Evolutionary conservation across 306 rosid genomes (phyloP).

Genomic region (Lablab purpureus): DNA sequence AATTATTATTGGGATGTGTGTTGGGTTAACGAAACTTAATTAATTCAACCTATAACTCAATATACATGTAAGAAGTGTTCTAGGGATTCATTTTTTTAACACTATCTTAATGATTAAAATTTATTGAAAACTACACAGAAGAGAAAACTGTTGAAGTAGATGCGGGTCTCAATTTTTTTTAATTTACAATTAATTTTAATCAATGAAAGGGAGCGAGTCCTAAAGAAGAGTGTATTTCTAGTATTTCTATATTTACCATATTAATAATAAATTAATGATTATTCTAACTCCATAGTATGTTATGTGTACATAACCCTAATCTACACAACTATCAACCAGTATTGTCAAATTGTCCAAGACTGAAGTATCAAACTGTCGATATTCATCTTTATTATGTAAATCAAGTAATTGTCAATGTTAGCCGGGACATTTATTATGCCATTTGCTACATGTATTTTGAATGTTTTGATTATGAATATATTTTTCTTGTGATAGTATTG

Average conservation of each 20-base stretch:
- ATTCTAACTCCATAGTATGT: too few relatives aligned
- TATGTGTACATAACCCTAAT: not conserved
- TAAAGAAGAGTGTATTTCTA: too few relatives aligned
- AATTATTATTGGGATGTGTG: too few relatives aligned
- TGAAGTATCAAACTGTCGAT: not conserved
- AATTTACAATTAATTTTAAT: too few relatives aligned
- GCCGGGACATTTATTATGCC: not conserved
- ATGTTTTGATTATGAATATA: too few relatives aligned
- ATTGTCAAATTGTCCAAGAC: not conserved
- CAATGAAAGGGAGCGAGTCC: not conserved
- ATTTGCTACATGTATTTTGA: not conserved
- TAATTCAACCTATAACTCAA: not conserved
- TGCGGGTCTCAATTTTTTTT: too few relatives aligned
- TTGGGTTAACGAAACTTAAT: not conserved
- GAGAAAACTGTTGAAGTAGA: not conserved
- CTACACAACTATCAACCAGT: not conserved
- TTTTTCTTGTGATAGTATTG: not conserved
- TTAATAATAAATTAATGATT: too few relatives aligned
- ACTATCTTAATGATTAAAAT: not conserved
- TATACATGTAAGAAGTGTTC: not conserved
- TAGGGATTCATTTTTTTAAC: not conserved
- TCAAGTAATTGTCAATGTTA: not conserved
- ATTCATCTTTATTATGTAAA: not conserved
- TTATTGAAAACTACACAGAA: not conserved
- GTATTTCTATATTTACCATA: not conserved